Evolutionary conservation across 352 stramenopile species (phyloP), one percentile per base, ranked within the genome.

Genomic region (Phytophthora hibernalis): DNA sequence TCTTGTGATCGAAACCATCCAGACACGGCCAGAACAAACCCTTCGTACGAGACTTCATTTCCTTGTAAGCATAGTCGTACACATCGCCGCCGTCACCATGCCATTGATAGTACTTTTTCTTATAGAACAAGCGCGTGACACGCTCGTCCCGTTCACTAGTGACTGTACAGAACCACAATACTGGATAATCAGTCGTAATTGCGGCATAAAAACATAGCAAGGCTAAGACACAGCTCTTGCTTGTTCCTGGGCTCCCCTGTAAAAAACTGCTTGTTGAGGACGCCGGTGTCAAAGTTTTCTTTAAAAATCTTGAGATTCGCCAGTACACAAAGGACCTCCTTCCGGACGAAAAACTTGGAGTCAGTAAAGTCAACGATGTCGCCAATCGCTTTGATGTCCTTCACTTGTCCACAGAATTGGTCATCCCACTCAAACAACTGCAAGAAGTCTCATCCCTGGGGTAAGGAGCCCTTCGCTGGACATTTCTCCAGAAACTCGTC

Each of bases 181-280:
- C 56, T 43, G 33, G 33, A 13, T 18, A 15, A 22, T 56, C 28
- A 2, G 3, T 42, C 22, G 13, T 22, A 10, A 58, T 20, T 9
- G 58, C 48, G 13, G 54, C 1, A 28, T 49, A 60, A 28, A 66
- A 66, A 18, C 49, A 66, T 3, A 68, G 13, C 18, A 62, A 56
- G 4, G 52, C 51, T 24, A 68, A 52, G 10, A 68, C 37, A 44
- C 60, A 68, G 33, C 60, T 68, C 33, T 68, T 68, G 30, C 51
- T 43, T 11, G 33, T 61, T 12, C 60, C 60, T 45, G 51, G 60
- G 20, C 42, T 56, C 11, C 60, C 51, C 21, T 56, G 5, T 9
- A 60, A 61, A 10, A 20, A 61, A 68, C 60, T 68, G 51, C 24
- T 51, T 61, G 16, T 42, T 10, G 28, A 45, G 6, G 20, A 26